Evolutionary conservation across 176 grass and related monocot species (phyloP), one percentile per base, ranked within the genome.

Genomic region (bread wheat (Triticum aestivum)): DNA sequence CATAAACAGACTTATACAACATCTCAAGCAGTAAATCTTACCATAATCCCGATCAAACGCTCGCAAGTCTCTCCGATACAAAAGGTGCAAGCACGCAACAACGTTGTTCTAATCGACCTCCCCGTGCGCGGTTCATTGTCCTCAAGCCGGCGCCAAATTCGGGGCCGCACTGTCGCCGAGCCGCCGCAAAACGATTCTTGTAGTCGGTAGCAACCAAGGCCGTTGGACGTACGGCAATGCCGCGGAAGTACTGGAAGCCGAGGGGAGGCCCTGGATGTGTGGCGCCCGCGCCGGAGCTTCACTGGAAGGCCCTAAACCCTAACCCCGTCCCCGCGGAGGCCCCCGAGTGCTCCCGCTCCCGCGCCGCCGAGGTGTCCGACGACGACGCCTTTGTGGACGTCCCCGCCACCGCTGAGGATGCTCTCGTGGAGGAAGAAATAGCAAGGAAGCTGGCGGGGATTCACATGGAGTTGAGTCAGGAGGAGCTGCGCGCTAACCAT

Each of bases 391-490:
- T 24, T 44, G 32, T 21, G 15, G 67, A 11, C 3, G 11, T 86
- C 51, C 21, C 24, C 56, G 72, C 33, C 7, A 2, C 49, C 5
- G 51, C 15, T 54, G 51, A 54, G 51, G 58, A 13, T 65, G 65
- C 61, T 35, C 65, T 2, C 1, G 67, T 41, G 45, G 20, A 91
- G 51, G 90, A 92, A 62, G 88, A 79, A 61, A 90, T 83, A 2
- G 32, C 92, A 1, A 77, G 63, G n/a, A 54, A 94, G 81, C 76
- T 97, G 61, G 70, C 26, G 9, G 24, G 13, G 49, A n/a, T 80
- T 20, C 69, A 78, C 30, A 51, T 44, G 89, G 69, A 83, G 75
- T 77, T 91, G 89, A 86, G 79, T 5, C 86, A 89, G 34, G 92
- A 91, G 23, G 83, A 93, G 86, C 64, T 66, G 15, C 51, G 11